Percentiles rank a stretch among this genome's conserved stretches.
Conservation (phyloP, 768 basidiomycete species). For the Collybia nuda region DNA sequence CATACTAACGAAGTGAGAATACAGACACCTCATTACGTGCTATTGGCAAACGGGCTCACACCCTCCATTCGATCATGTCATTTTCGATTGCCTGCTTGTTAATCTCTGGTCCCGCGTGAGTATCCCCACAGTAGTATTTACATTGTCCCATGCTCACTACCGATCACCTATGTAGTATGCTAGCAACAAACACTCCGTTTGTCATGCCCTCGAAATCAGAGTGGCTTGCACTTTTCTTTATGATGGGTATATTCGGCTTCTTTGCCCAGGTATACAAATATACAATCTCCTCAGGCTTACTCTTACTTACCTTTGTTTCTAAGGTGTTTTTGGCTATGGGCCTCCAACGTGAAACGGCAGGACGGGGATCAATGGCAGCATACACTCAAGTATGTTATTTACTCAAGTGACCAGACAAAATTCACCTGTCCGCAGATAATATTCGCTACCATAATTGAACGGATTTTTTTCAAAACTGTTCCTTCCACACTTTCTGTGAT, state of each 20-base stretch:
- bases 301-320: too few relatives aligned
- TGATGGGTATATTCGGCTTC: conserved; percentile 57
- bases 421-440: not conserved
- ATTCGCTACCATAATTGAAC: conserved; percentile 4
- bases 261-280: conserved; percentile 54
- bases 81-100: conserved; percentile 41
- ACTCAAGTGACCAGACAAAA: too few relatives aligned
- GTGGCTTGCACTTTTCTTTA: conserved; percentile 44
- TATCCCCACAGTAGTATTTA: conserved; percentile 1
- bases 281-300: conserved; percentile 11
- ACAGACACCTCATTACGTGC: conserved; percentile 33
- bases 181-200: conserved; percentile 34
- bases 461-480: conserved; percentile 1
- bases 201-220: conserved; percentile 44
- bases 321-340: conserved; percentile 59
- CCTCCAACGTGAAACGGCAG: conserved; percentile 40
- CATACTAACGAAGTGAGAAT: not conserved
- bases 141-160: not conserved
- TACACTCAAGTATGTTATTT: conserved; percentile 31
- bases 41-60: conserved; percentile 75
- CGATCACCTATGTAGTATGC: conserved; percentile 36
- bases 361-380: conserved; percentile 59
- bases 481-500: conserved; percentile 1
- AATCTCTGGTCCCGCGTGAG: conserved; percentile 6
- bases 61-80: conserved; percentile 69